A percentile compares a stretch with the other conserved stretches of the same genome.
phyloP scores from a whole-genome alignment of 306 rosid genomes.

The Oxytropis ochrocephala region DNA sequence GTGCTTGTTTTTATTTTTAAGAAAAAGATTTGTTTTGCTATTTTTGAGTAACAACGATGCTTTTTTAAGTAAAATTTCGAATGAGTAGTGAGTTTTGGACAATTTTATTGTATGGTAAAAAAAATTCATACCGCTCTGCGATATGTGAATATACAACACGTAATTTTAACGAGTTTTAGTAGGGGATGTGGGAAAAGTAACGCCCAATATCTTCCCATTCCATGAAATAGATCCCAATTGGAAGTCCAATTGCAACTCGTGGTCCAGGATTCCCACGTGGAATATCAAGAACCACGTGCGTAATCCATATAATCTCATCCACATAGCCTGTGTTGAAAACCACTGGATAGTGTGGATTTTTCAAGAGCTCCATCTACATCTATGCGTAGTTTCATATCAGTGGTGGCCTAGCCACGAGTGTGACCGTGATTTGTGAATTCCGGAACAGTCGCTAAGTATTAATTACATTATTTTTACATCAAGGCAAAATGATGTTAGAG shows the following conservation, averaged over 20 bases:
- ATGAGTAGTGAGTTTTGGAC: too few species aligned
- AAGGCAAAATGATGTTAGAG: background rate
- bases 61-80: too few species aligned
- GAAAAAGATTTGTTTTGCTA: too few species aligned
- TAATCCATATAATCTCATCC: conserved; percentile 36
- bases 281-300: conserved; percentile 38
- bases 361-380: background rate
- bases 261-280: conserved; percentile 34
- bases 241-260: too few species aligned
- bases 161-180: too few species aligned
- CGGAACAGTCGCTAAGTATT: background rate
- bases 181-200: too few species aligned
- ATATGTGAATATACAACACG: too few species aligned
- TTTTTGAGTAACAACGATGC: too few species aligned
- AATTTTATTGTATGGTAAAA: too few species aligned
- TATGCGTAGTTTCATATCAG: background rate
- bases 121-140: too few species aligned
- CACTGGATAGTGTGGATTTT: conserved; percentile 52
- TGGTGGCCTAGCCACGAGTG: background rate
- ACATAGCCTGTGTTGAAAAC: conserved; percentile 27
- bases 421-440: background rate
- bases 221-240: background rate
- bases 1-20: too few species aligned
- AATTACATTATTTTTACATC: background rate
- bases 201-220: too few species aligned